Percentiles rank a stretch among this genome's conserved stretches.
Evolutionary conservation across 225 moss, liverwort and hornwort species (phyloP).

Genomic region (Rhytidiadelphus loreus): DNA sequence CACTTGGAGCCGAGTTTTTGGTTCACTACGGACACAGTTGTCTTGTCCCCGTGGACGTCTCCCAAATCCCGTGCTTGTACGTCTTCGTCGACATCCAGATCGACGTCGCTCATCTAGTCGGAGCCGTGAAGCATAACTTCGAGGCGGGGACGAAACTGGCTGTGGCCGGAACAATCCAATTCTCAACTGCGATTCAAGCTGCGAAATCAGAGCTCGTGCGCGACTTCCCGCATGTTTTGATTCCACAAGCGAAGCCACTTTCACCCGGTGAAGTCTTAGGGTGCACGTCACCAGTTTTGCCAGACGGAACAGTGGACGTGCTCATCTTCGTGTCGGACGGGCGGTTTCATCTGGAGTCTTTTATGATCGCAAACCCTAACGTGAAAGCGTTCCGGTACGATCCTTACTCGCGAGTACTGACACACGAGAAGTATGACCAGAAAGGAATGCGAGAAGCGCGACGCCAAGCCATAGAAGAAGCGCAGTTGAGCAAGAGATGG

Average conservation of each 20-base stretch:
- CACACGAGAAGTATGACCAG: constrained; percentile 77
- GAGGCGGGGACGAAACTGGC: constrained; percentile 49
- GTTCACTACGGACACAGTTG: constrained; percentile 97
- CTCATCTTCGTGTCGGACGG: constrained; percentile 89
- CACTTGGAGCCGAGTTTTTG: constrained; percentile 78
- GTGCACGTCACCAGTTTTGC: constrained; percentile 79
- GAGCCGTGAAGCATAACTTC: constrained; percentile 60
- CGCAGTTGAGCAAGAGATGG: constrained; percentile 64
- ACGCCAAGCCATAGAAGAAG: constrained; percentile 56
- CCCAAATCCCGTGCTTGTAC: constrained; percentile 90
- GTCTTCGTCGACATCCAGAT: constrained; percentile 97
- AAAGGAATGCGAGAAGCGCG: constrained; percentile 83
- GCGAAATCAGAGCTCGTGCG: constrained; percentile 47
- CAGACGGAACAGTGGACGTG: constrained; percentile 47
- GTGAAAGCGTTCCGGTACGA: constrained; percentile 86
- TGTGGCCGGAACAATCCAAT: constrained; percentile 88
- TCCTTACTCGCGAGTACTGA: constrained; percentile 80
- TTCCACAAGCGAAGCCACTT: constrained; percentile 84
- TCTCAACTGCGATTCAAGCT: constrained; percentile 73
- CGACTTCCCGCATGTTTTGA: constrained; percentile 42
- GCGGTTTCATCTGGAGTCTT: constrained; percentile 89
- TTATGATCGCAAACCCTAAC: constrained; percentile 91
- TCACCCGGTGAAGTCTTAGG: constrained; percentile 94
- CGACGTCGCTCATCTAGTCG: constrained; percentile 64
- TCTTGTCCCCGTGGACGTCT: constrained; percentile 74